Evolutionary conservation across 306 rosid species (phyloP).

Genomic region (Citrullus mucosospermus): DNA sequence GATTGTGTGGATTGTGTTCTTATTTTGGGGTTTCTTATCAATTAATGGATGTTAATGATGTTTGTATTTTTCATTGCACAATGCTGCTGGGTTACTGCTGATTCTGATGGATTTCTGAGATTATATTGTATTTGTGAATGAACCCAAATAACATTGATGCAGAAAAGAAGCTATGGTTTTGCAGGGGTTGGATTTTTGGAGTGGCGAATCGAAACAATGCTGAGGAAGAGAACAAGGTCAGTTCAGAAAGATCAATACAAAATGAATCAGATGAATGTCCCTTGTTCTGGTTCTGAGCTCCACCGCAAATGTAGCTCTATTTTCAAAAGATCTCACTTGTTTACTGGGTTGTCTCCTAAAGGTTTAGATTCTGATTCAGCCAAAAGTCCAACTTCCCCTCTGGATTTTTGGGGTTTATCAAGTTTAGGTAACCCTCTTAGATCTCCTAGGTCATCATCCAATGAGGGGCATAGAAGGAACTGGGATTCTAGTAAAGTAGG

Average conservation of each 20-base stretch:
- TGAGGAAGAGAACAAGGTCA: conserved; percentile 76
- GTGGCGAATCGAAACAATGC: conserved; percentile 35
- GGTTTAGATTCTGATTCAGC: conserved; percentile 58
- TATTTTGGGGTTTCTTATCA: not conserved
- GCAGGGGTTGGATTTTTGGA: not conserved
- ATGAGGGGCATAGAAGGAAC: conserved; percentile 39
- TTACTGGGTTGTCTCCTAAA: conserved; percentile 49
- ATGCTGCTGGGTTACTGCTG: not conserved
- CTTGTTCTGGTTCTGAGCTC: conserved; percentile 36
- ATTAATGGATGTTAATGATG: not conserved
- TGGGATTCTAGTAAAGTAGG: conserved; percentile 75
- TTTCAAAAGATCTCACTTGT: conserved; percentile 45
- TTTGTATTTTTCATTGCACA: not conserved
- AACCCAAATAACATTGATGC: not conserved
- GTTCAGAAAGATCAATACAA: conserved; percentile 55
- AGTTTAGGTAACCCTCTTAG: conserved; percentile 38
- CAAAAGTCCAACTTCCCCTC: conserved; percentile 82
- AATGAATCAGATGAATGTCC: conserved; percentile 29
- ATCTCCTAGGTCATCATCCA: conserved; percentile 28
- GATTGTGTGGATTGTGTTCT: not conserved
- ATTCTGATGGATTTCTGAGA: not conserved
- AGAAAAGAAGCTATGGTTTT: not conserved
- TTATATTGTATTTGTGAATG: not conserved
- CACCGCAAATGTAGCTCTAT: conserved; percentile 36
- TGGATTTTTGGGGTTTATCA: conserved; percentile 51